These are phyloP conservation scores for Daphne laureola DNA, from an alignment of 441 rosid species.

Conservation along the genomic window DNA sequence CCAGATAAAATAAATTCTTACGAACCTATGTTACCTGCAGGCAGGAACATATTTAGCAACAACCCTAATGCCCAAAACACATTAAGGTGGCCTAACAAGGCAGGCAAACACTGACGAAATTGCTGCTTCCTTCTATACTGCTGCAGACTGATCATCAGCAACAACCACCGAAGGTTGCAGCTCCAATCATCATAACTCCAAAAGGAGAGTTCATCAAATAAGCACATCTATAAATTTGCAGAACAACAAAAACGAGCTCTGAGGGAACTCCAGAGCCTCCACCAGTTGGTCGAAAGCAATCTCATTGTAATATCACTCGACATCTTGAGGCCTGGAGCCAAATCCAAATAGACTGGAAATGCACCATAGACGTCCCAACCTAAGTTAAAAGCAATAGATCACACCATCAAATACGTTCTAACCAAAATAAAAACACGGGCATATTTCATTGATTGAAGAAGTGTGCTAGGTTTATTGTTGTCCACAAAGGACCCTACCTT, in stretches of 20 bases:
- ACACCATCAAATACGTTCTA: slow-evolving; percentile 57
- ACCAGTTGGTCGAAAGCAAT: slow-evolving; percentile 33
- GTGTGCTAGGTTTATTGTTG: slow-evolving; percentile 19
- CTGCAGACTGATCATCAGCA: slow-evolving; percentile 58
- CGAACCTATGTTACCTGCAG: slow-evolving; percentile 55
- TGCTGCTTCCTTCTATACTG: slow-evolving; percentile 63
- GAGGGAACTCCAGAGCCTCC: slow-evolving; percentile 50
- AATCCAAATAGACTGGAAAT: slow-evolving; percentile 45
- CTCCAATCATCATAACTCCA: slow-evolving; percentile 69
- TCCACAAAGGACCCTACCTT: slow-evolving; percentile 49
- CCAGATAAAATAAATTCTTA: slow-evolving; percentile 16
- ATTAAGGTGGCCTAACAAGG: slow-evolving; percentile 44
- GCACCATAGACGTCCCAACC: slow-evolving; percentile 42
- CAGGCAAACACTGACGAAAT: slow-evolving; percentile 54
- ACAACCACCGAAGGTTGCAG: slow-evolving; percentile 44
- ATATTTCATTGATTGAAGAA: slow-evolving; percentile 26
- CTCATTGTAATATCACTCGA: slow-evolving; percentile 47
- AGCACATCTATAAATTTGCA: slow-evolving; percentile 30
- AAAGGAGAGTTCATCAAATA: slow-evolving; percentile 50
- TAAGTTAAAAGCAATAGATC: slow-evolving; percentile 58
- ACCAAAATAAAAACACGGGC: slow-evolving; percentile 19
- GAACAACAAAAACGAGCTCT: slow-evolving; percentile 35
- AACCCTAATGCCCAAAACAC: slow-evolving; percentile 20
- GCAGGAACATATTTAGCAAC: slow-evolving; percentile 33
- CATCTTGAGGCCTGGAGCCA: slow-evolving; percentile 43